Evolutionary conservation across 139 green algal species (phyloP).

Genomic region (Yamagishiella unicocca): DNA sequence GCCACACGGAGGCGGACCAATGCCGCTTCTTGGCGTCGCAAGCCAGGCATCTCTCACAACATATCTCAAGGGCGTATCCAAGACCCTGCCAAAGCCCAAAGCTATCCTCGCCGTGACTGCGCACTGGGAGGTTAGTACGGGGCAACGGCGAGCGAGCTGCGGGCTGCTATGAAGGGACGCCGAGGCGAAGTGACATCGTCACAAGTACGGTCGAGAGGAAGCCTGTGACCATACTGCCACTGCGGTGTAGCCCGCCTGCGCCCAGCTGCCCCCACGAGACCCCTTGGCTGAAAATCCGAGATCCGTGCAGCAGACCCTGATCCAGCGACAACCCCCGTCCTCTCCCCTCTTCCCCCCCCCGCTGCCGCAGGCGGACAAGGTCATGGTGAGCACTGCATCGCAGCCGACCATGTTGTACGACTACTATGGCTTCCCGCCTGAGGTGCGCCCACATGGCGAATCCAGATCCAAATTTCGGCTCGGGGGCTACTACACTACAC

Average conservation of each 20-base stretch:
- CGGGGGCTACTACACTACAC: not conserved
- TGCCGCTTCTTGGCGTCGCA: conserved; percentile 9
- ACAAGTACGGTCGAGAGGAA: no score
- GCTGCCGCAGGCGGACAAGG: not conserved
- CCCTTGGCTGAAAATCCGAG: no score
- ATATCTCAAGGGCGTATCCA: not conserved
- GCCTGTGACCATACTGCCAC: no score
- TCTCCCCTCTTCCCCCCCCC: not conserved
- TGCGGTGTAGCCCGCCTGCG: no score
- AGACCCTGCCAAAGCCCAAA: not conserved
- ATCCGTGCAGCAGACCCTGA: no score
- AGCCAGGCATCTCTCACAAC: not conserved
- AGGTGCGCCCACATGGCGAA: conserved; percentile 16
- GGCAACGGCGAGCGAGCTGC: no score
- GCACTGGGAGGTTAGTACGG: conserved; percentile 43
- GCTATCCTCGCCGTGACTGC: conserved; percentile 34
- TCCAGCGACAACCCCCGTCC: no score
- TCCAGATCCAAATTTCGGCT: not conserved
- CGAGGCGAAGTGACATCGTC: no score
- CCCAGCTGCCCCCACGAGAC: no score
- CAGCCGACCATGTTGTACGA: conserved; percentile 75
- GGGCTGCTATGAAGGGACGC: no score
- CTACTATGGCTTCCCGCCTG: conserved; percentile 80
- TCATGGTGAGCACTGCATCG: conserved; percentile 24
- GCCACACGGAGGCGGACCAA: conserved; percentile 9